A percentile compares a stretch with the other conserved stretches of the same genome.
These are phyloP conservation scores for Cercospora sp. DNA, from an alignment of 2,329 filamentous ascomycete species.

Conservation along the genomic window DNA sequence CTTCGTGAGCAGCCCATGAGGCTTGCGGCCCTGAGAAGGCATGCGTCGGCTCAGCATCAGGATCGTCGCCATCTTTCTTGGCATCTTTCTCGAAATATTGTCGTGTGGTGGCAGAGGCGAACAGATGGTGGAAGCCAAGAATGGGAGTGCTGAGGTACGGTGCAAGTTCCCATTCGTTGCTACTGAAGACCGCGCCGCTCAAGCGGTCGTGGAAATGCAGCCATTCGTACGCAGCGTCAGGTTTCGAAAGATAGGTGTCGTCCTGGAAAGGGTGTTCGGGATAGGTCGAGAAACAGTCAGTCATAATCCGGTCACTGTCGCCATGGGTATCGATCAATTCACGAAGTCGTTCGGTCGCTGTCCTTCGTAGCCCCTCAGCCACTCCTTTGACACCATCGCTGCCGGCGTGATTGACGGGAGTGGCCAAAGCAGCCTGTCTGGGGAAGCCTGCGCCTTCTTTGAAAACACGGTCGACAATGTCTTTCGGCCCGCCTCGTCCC, in stretches of 20 bases:
- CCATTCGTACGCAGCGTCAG: conserved; percentile 87
- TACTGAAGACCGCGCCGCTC: conserved; percentile 73
- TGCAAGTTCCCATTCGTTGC: conserved; percentile 88
- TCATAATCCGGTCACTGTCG: conserved; percentile 74
- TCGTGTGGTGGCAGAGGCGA: conserved; percentile 68
- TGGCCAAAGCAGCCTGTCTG: conserved; percentile 43
- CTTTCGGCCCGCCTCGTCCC: conserved; percentile 69
- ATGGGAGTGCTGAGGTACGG: conserved; percentile 85
- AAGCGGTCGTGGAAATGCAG: conserved; percentile 87
- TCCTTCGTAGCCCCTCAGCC: conserved; percentile 69
- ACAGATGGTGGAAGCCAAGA: conserved; percentile 87
- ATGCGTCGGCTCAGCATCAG: conserved; percentile 41
- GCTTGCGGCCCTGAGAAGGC: conserved; percentile 83
- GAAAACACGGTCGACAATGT: conserved; percentile 77
- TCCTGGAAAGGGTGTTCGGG: conserved; percentile 89
- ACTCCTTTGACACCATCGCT: conserved; percentile 57
- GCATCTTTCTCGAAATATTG: conserved; percentile 44
- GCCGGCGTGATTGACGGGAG: conserved; percentile 22
- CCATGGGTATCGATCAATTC: conserved; percentile 79
- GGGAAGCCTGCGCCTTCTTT: conserved; percentile 77
- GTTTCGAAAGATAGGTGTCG: conserved; percentile 86
- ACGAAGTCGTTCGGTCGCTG: conserved; percentile 68
- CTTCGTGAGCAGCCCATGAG: conserved; percentile 78
- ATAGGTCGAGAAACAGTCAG: conserved; percentile 83
- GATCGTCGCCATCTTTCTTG: conserved; percentile 42